phyloP scores from a whole-genome alignment of 495 filamentous ascomycete species.

The Podospora pseudopauciseta region DNA sequence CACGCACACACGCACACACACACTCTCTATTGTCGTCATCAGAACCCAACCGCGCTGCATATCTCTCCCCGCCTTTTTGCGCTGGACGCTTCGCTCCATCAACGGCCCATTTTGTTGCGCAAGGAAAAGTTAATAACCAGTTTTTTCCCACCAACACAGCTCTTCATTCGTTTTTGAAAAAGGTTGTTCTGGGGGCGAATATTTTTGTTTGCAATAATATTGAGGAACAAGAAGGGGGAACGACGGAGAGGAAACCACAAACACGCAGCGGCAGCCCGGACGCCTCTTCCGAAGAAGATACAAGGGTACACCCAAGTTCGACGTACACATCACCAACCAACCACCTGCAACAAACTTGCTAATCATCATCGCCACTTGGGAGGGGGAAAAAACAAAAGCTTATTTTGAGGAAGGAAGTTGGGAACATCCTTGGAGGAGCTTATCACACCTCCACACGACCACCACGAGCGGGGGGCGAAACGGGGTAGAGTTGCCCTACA shows the following conservation, averaged over 20 bases:
- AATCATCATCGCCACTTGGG: too few relatives aligned
- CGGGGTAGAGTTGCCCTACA: neutral
- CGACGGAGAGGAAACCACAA: slow-evolving; percentile 31
- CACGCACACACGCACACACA: neutral
- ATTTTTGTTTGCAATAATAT: neutral
- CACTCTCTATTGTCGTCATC: slow-evolving; percentile 8
- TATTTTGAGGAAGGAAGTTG: neutral
- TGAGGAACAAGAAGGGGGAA: neutral
- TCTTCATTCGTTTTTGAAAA: too few relatives aligned
- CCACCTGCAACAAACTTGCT: too few relatives aligned
- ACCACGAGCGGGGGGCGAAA: slow-evolving; percentile 21
- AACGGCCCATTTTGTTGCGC: too few relatives aligned
- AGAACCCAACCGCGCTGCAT: too few relatives aligned
- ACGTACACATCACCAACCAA: too few relatives aligned
- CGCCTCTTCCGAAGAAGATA: slow-evolving; percentile 33
- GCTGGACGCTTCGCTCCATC: too few relatives aligned
- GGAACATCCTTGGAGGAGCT: slow-evolving; percentile 8
- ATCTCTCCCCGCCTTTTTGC: too few relatives aligned
- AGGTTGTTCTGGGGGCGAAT: too few relatives aligned
- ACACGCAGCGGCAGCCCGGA: slow-evolving; percentile 34
- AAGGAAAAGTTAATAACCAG: too few relatives aligned
- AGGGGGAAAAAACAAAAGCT: too few relatives aligned
- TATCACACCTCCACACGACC: slow-evolving; percentile 26
- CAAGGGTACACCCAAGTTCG: neutral
- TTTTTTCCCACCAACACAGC: too few relatives aligned